Evolutionary conservation across 1,139 yeast species (phyloP), one percentile per base, ranked within the genome.

Genomic region (Magnusiomyces ingens): DNA sequence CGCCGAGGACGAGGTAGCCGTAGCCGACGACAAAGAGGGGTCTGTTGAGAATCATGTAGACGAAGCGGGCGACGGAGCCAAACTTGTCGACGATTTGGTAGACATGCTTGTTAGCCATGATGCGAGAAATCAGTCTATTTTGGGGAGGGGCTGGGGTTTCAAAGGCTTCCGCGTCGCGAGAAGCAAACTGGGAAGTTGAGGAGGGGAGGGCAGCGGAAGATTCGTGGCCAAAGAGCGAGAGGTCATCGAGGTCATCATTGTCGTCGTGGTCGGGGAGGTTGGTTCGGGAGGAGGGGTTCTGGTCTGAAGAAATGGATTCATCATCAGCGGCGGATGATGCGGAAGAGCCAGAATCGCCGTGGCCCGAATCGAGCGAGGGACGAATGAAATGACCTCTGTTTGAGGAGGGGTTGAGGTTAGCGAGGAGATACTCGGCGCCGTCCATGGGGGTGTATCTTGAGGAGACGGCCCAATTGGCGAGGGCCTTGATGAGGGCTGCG

Each of bases 1-100:
- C 65, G n/a, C 94, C 97, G 5, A 89, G 79, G 50, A 86, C 78
- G 18, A 84, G 65, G 62, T 87, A 82, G 22, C 78, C 74, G 53
- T 82, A 72, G 53, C 81, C 79, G 62, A 76, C 81, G 53, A 81
- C 71, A 57, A 90, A 77, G 66, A 88, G 71, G 18, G 84, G 85
- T 73, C 86, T 81, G 64, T 85, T 84, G 50, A 85, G 67, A 19
- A 79, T 53, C 55, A 76, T 71, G 64, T 82, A 86, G 4, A 80
- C 58, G 8, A 76, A 42, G 46, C 62, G 51, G 35, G 74, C 63
- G 13, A 62, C 57, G 29, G 59, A 50, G n/a, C 80, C 79, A 53
- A 78, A 72, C 18, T 65, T 66, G 2, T 60, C 49, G 12, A 76
- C 72, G 3, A 71, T 19, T 10, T 59, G 52, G 44, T 64, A 64